Base-by-base conservation (phyloP, 257 asterid species). In the Solanum virginianum region DNA sequence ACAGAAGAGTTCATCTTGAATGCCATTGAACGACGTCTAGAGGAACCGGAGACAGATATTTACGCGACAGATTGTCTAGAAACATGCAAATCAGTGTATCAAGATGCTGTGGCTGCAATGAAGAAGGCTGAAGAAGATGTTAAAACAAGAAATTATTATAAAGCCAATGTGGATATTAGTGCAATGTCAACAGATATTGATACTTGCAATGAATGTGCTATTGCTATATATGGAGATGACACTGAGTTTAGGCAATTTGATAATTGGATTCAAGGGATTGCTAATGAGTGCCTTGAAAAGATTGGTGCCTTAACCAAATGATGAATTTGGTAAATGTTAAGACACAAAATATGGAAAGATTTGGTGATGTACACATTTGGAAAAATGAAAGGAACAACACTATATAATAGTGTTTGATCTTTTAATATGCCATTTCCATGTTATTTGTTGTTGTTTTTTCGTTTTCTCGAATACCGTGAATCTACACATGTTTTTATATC, bases 141-240 rank as follows among this genome's bases (percentile, higher is more conserved):
- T 5, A 7, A 47, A 16, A 51, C 83, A 15, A 88, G 88, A 11
- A 87, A 90, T 55, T 88, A 85, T 77, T 56, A 72, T 26, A 90
- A 87, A 84, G 92, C 91, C 18, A 84, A 84, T 51, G 81, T 90
- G 57, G 91, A 87, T 56, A 75, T 88, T 9, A 84, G 89, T 84
- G 90, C 91, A 16, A 88, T 90, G 82, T 36, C 75, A 71, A 85
- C 84, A n/a, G 41, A 88, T 57, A 62, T 88, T 26, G 91, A 87
- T 29, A 85, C 90, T 15, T 90, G 92, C 86, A 65, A 83, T 53
- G 92, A 90, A 6, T 90, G 92, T 82, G 57, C 82, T 60, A 24
- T 16, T 8, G 66, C 56, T 15, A 41, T 60, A 39, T 60, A 41
- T 60, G 84, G 82, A 4, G 77, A 56, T 10, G 83, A 84, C 13